Evolutionary conservation across 225 moss, liverwort and hornwort genomes (phyloP), one percentile per base, ranked within the genome.

Genomic region (Thuidium tamariscinum): DNA sequence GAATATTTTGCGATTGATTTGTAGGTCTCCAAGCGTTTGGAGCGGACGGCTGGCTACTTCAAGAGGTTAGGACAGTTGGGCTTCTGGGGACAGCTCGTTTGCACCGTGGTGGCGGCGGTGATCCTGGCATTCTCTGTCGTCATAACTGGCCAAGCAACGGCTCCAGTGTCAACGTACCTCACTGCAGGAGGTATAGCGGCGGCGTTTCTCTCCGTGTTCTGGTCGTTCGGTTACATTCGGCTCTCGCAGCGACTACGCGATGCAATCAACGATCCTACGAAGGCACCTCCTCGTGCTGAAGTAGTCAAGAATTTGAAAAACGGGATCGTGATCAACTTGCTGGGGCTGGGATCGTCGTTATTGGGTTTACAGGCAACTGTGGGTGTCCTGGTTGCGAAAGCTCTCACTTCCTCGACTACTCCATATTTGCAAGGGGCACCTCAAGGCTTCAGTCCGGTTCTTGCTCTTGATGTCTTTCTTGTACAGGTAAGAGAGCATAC

Each of bases 11-110:
- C 39, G 75, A 61, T 21, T 84, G 74, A 27, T 84, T 63, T 84
- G 74, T 89, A 98, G 98, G 97, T 98, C 32, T 95, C 98, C 55
- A 97, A 95, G 94, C 95, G 98, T 66, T 91, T 98, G 92, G 98
- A 98, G 88, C 89, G 95, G 75, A 98, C 98, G 5, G 95, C 97
- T 72, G 95, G 93, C 46, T 92, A 97, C 88, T 98, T 98, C 92
- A 97, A 92, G 91, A 94, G 98, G 62, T 67, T 98, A 49, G 98
- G 98, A 11, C 95, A 94, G 77, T 88, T 96, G 82, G 97, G 98
- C 20, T 98, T 98, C 85, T 98, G 98, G 98, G 95, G 96, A 32
- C 98, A 97, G 87, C 94, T 98, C 37, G 90, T 96, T 39, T 98
- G 98, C 80, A 86, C 91, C 36, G 95, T 98, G 44, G 95, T 98